Evolutionary conservation across 2,329 filamentous ascomycete genomes (phyloP).

Genomic region (Penicillium sp.): DNA sequence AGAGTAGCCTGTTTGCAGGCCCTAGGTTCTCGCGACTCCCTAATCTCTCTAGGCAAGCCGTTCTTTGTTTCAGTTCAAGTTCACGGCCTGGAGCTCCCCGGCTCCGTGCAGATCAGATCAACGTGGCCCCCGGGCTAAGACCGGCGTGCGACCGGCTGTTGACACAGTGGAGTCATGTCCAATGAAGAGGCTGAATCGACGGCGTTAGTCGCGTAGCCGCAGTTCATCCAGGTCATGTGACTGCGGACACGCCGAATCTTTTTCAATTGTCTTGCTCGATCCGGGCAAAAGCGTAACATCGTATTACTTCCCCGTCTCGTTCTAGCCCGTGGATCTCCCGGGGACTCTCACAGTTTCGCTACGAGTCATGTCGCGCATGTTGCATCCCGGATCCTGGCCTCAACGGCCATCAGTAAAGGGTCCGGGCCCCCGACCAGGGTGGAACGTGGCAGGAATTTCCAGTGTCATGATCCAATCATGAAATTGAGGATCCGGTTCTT

Average conservation of each 20-base stretch:
- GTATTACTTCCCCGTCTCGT: background rate
- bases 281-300: too few relatives aligned
- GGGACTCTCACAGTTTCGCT: constrained; percentile 5
- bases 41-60: background rate
- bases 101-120: constrained; percentile 28
- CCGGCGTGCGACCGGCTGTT: background rate
- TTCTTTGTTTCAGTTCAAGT: background rate
- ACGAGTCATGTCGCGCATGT: constrained; percentile 22
- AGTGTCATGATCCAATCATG: background rate
- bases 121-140: constrained; percentile 13
- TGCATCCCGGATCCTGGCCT: constrained; percentile 7
- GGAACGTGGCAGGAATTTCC: constrained; percentile 11
- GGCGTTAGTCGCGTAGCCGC: constrained; percentile 28
- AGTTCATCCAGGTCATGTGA: constrained; percentile 18
- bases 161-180: constrained; percentile 1
- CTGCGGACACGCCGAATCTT: background rate
- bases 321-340: background rate
- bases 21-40: background rate
- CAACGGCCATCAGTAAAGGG: constrained; percentile 7
- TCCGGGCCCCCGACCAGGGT: constrained; percentile 5
- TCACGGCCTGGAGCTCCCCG: constrained; percentile 17
- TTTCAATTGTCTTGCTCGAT: too few relatives aligned
- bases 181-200: background rate
- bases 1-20: background rate
- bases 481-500: background rate